Percentiles rank a stretch among this genome's conserved stretches.
Conservation (phyloP, 1,284 basidiomycete genomes). For the Somion occarium region DNA sequence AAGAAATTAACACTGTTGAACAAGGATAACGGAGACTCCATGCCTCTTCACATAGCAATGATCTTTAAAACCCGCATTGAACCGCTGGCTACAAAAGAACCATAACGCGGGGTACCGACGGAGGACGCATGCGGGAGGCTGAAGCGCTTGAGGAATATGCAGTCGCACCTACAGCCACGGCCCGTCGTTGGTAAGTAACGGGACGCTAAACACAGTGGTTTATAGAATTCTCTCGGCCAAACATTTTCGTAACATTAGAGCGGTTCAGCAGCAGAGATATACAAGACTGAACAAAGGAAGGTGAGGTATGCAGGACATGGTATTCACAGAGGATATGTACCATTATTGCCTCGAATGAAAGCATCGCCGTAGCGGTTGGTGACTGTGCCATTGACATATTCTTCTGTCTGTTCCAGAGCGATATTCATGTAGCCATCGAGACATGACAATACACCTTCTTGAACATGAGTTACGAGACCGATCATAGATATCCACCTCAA, state of each 20-base stretch:
- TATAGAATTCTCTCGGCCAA: not conserved
- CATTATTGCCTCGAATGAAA: conserved; percentile 96
- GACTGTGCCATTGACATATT: conserved; percentile 83
- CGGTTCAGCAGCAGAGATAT: conserved; percentile 30
- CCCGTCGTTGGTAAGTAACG: too few species aligned
- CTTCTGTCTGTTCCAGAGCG: conserved; percentile 94
- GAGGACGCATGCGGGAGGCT: too few species aligned
- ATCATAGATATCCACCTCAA: not conserved
- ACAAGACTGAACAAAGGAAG: conserved; percentile 26
- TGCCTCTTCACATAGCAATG: too few species aligned
- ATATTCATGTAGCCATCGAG: conserved; percentile 99
- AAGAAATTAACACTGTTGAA: too few species aligned
- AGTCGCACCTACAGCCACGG: too few species aligned
- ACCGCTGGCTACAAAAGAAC: too few species aligned
- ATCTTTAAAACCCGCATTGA: too few species aligned
- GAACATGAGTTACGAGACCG: not conserved
- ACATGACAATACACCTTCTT: conserved; percentile 86
- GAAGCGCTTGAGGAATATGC: too few species aligned
- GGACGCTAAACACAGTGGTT: too few species aligned
- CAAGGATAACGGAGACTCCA: too few species aligned
- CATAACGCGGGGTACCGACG: too few species aligned
- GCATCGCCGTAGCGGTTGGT: conserved; percentile 93
- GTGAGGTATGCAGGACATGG: too few species aligned
- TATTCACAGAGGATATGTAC: conserved; percentile 29
- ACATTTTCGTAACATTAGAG: conserved; percentile 12